phyloP scores from a whole-genome alignment of 2,329 filamentous ascomycete species.

The Colletotrichum spaethianum region DNA sequence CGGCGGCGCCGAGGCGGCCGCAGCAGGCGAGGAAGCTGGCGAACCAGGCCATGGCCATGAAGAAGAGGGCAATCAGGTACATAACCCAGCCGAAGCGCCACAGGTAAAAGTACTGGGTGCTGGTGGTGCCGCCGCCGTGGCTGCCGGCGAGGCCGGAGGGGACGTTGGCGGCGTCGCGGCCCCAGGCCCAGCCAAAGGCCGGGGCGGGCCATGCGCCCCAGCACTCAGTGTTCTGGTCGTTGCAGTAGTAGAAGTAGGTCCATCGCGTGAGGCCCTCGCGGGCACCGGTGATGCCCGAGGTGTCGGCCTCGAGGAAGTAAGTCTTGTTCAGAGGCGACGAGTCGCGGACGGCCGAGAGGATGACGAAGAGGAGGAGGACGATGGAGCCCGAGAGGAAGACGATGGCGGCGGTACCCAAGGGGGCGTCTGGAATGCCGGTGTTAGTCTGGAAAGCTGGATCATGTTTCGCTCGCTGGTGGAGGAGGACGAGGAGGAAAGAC shows the following conservation, averaged over 20 bases:
- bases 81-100: slow-evolving; percentile 96
- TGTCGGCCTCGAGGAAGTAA: slow-evolving; percentile 89
- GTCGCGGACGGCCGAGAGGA: slow-evolving; percentile 68
- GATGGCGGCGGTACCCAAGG: slow-evolving; percentile 59
- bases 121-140: slow-evolving; percentile 69
- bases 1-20: slow-evolving; percentile 77
- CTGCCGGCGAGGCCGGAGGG: slow-evolving; percentile 63
- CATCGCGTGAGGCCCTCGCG: slow-evolving; percentile 78
- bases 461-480: neutral
- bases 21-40: slow-evolving; percentile 78
- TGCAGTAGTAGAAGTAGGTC: slow-evolving; percentile 92
- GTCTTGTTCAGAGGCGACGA: slow-evolving; percentile 76
- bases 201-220: slow-evolving; percentile 72
- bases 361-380: slow-evolving; percentile 71
- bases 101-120: slow-evolving; percentile 80
- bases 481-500: neutral
- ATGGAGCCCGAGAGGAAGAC: slow-evolving; percentile 66
- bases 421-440: slow-evolving; percentile 53
- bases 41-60: slow-evolving; percentile 78
- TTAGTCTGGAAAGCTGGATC: neutral
- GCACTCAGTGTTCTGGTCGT: slow-evolving; percentile 75
- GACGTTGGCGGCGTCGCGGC: slow-evolving; percentile 59
- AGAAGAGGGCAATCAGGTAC: slow-evolving; percentile 87
- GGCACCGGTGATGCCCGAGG: slow-evolving; percentile 78
- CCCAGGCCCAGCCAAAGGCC: slow-evolving; percentile 81